These are phyloP conservation scores for Capsicum rhomboideum DNA, from an alignment of 257 asterid genomes.

Conservation along the genomic window DNA sequence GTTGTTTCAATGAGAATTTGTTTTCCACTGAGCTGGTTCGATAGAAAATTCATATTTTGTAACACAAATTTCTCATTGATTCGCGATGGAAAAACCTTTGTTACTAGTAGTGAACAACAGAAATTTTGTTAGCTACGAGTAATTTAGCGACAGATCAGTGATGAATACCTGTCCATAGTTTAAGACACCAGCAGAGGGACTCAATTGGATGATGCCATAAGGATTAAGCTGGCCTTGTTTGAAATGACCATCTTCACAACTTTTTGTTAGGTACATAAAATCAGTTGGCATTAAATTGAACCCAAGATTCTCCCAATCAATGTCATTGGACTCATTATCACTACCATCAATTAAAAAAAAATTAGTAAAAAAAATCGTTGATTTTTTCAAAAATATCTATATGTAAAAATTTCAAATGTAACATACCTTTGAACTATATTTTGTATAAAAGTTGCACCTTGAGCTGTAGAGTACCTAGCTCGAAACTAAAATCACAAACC, in stretches of 20 bases:
- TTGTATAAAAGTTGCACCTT: constrained; percentile 10
- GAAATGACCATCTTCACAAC: constrained; percentile 31
- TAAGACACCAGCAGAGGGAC: constrained; percentile 70
- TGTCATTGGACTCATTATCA: constrained; percentile 26
- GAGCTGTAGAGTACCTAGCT: constrained; percentile 15
- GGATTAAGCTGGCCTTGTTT: constrained; percentile 38
- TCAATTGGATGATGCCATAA: constrained; percentile 52
- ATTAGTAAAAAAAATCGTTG: background rate
- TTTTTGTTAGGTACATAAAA: constrained; percentile 56
- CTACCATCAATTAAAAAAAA: background rate
- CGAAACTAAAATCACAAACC: constrained; percentile 20
- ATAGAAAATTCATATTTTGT: no score
- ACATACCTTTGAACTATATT: background rate
- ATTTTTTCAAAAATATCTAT: background rate
- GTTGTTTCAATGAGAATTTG: no score
- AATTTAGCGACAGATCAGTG: background rate
- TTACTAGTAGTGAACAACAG: no score
- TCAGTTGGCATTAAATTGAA: constrained; percentile 47
- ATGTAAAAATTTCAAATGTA: background rate
- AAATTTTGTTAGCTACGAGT: background rate
- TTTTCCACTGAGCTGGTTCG: no score
- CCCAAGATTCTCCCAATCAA: constrained; percentile 67
- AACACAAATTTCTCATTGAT: no score
- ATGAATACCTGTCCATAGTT: constrained; percentile 65
- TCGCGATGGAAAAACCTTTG: no score